These are phyloP conservation scores for Spathaspora sp. DNA, from an alignment of 805 yeast species.

Conservation along the genomic window DNA sequence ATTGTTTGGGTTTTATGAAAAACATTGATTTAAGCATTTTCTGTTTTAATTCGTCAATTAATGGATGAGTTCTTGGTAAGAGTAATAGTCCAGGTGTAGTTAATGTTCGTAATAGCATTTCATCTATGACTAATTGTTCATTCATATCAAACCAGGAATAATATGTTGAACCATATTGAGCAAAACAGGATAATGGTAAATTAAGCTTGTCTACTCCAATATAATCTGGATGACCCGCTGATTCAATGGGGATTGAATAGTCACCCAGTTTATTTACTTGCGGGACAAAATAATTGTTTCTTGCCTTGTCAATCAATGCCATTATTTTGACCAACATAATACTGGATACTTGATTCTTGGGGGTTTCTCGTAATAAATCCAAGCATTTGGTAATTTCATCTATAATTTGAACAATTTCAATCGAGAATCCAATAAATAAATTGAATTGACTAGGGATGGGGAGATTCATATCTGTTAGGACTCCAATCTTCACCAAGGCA, in stretches of 20 bases:
- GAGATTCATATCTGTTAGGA: conserved; percentile 14
- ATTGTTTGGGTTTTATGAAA: conserved; percentile 18
- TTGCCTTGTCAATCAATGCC: conserved; percentile 30
- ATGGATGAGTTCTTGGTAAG: conserved; percentile 28
- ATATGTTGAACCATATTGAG: conserved; percentile 7
- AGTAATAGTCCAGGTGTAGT: conserved; percentile 31
- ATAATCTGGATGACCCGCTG: conserved; percentile 29
- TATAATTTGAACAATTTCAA: conserved; percentile 20
- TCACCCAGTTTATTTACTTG: conserved; percentile 13
- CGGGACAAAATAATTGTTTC: conserved; percentile 22
- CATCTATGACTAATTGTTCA: conserved; percentile 42
- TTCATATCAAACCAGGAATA: conserved; percentile 52
- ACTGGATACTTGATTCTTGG: conserved; percentile 14
- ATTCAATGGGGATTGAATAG: conserved; percentile 20
- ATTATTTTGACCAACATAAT: conserved; percentile 24
- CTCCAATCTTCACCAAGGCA: conserved; percentile 24
- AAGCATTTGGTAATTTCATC: conserved; percentile 22
- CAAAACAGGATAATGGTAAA: conserved; percentile 23
- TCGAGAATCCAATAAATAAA: conserved; percentile 30
- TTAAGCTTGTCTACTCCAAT: conserved; percentile 8
- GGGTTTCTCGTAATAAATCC: conserved; percentile 18
- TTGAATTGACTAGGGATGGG: conserved; percentile 18
- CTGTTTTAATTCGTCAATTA: conserved; percentile 19
- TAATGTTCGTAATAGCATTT: conserved; percentile 31
- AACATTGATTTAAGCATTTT: conserved; percentile 18